Evolutionary conservation across 2,329 filamentous ascomycete species (phyloP).

Genomic region (Arthrobotrys sphaeroides): DNA sequence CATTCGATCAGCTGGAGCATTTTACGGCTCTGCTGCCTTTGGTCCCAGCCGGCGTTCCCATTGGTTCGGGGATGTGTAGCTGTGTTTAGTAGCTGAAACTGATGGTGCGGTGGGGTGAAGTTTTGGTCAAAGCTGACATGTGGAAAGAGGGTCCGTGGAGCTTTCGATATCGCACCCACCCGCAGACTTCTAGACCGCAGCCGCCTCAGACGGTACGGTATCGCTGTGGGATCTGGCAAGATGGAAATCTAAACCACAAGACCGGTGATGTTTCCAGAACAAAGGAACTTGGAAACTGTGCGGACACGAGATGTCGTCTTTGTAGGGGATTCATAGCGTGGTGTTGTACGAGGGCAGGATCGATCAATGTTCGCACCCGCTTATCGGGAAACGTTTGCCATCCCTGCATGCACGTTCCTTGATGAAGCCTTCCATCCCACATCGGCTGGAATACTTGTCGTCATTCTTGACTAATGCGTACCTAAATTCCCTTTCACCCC

Average conservation of each 20-base stretch:
- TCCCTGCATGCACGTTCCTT: slow-evolving; percentile 44
- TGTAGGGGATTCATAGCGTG: not conserved
- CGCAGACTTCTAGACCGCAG: not conserved
- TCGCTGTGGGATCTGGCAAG: not conserved
- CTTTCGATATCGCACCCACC: slow-evolving; percentile 19
- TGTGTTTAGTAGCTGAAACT: slow-evolving; percentile 11
- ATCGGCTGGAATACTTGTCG: slow-evolving; percentile 45
- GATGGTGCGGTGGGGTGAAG: slow-evolving; percentile 29
- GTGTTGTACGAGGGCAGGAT: slow-evolving; percentile 14
- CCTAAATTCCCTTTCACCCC: slow-evolving; percentile 27
- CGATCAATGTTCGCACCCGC: slow-evolving; percentile 25
- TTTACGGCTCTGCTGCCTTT: not conserved
- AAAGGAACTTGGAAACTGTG: not conserved
- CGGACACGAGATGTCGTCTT: not conserved
- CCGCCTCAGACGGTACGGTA: not conserved
- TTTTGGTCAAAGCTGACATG: slow-evolving; percentile 32
- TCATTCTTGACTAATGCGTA: slow-evolving; percentile 47
- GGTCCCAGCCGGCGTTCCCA: not conserved
- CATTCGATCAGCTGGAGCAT: slow-evolving; percentile 38
- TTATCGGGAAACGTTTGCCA: slow-evolving; percentile 35
- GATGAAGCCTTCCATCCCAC: slow-evolving; percentile 30
- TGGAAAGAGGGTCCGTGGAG: not conserved
- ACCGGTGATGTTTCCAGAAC: slow-evolving; percentile 6
- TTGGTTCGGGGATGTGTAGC: slow-evolving; percentile 4
- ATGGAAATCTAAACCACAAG: not conserved